Conservation (phyloP, 345 rosid genomes). For the Capsella bursapastoris region DNA sequence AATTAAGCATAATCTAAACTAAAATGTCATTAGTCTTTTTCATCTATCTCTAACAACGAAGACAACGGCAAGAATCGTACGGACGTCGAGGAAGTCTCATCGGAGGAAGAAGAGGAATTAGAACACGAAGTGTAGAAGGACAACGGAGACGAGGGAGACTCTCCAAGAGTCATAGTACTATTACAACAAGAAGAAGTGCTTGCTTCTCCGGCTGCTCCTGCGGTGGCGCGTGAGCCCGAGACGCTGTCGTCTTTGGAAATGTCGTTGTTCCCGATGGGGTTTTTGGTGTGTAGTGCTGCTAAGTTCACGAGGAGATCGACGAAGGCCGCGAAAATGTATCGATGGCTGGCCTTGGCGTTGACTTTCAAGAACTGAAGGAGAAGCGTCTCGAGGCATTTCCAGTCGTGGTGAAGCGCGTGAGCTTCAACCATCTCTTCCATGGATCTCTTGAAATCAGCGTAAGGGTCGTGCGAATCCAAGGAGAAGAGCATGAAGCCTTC, state of each 20-base stretch:
- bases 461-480: slow-evolving; percentile 81
- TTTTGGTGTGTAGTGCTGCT: slow-evolving; percentile 37
- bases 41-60: slow-evolving; percentile 48
- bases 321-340: slow-evolving; percentile 75
- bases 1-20: slow-evolving; percentile 19
- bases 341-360: slow-evolving; percentile 71
- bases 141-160: slow-evolving; percentile 65
- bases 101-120: slow-evolving; percentile 47
- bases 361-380: slow-evolving; percentile 68
- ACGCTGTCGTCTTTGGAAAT: slow-evolving; percentile 7
- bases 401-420: slow-evolving; percentile 56
- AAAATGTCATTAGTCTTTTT: slow-evolving; percentile 46
- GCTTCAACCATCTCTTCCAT: slow-evolving; percentile 97
- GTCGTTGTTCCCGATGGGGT: slow-evolving; percentile 23
- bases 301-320: slow-evolving; percentile 69
- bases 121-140: slow-evolving; percentile 60
- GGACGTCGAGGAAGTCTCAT: slow-evolving; percentile 55
- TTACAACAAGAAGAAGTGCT: slow-evolving; percentile 44
- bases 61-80: slow-evolving; percentile 51
- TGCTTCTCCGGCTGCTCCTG: slow-evolving; percentile 35
- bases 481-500: slow-evolving; percentile 56
- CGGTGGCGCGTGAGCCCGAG: slow-evolving; percentile 35
- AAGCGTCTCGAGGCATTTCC: slow-evolving; percentile 76
- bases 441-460: slow-evolving; percentile 72
- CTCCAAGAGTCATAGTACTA: slow-evolving; percentile 33